Conservation (phyloP, 352 stramenopile species). For the Phytophthora sojae region DNA sequence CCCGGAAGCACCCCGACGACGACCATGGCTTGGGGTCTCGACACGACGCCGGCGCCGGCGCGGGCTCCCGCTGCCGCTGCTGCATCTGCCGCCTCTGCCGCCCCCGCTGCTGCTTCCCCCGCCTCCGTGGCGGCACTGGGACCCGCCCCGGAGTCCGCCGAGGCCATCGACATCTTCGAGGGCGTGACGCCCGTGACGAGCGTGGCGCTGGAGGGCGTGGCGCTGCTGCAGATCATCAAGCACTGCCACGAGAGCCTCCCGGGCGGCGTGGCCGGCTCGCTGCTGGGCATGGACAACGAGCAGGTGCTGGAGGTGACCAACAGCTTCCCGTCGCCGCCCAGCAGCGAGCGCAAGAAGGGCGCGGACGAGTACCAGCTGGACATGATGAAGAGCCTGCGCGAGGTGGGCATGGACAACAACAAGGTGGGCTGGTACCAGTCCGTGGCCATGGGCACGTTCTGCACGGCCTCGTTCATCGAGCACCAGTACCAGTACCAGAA, state of each 20-base stretch:
- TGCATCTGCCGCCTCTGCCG: not conserved
- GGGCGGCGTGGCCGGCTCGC: constrained; percentile 93
- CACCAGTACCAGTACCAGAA: constrained; percentile 98
- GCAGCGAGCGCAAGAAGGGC: constrained; percentile 79
- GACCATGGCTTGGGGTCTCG: constrained; percentile 72
- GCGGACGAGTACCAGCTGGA: constrained; percentile 97
- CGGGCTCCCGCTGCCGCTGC: constrained; percentile 26
- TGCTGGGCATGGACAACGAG: constrained; percentile 95
- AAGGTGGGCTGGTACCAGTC: constrained; percentile 99
- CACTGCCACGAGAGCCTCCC: constrained; percentile 98
- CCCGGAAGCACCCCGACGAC: constrained; percentile 25
- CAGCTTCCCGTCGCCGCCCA: constrained; percentile 95
- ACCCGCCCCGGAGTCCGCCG: constrained; percentile 37
- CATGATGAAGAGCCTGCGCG: constrained; percentile 99
- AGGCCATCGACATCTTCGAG: constrained; percentile 80
- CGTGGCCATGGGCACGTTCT: constrained; percentile 97
- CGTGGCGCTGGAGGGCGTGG: constrained; percentile 84
- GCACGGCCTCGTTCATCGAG: constrained; percentile 93
- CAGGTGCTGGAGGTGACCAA: constrained; percentile 97
- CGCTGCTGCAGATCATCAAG: constrained; percentile 97
- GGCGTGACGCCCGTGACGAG: constrained; percentile 65
- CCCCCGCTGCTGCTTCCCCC: constrained; percentile 4
- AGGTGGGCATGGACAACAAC: constrained; percentile 99
- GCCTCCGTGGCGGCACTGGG: constrained; percentile 18
- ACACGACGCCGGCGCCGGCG: constrained; percentile 39